Base-by-base conservation (phyloP, 2,329 filamentous ascomycete species). In the Ambrosiella cleistominuta region DNA sequence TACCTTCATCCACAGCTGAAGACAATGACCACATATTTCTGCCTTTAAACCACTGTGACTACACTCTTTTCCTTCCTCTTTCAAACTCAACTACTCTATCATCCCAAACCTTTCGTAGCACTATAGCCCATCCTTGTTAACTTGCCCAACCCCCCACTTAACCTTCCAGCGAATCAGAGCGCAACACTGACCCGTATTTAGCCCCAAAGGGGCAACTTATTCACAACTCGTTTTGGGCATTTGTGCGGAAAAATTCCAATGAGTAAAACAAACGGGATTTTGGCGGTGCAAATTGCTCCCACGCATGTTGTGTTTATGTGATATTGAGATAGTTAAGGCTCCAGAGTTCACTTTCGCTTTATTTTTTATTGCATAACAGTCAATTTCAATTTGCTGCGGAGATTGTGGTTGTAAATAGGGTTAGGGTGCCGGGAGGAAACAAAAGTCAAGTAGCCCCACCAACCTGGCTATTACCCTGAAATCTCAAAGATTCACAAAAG, bases 161-260 rank as follows among this genome's bases (percentile, higher is more conserved):
- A 11, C 42, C 6, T n/a, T 4, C 40, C 40, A 42, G 40, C 40
- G 40, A 42, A 42, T 42, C 40, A 42, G n/a, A 42, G n/a, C 6
- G 40, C 40, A 11, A 11, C 11, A 42, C 15, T 13, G 15, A 35
- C 40, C 38, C 13, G 4, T 44, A 45, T 5, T 3, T 56, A 15
- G 11, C 42, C 42, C 42, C 42, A 56, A 56, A 56, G 2, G 42
- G 54, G 40, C 35, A 50, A 56, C 54, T 56, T 56, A 49, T 49
- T 56, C 42, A 35, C 11, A 15, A 9, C 45, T 49, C 45, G 8
- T 49, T 49, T 17, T 15, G 45, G 45, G 5, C 45, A 49, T 49
- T 49, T 49, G 12, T 49, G 8, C 45, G 45, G 45, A n/a, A 2
- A 42, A 12, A 42, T n/a, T 42, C n/a, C 6, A 12, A 42, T n/a